Base-by-base conservation (phyloP, 1,139 yeast species). In the Taphrina betulina region DNA sequence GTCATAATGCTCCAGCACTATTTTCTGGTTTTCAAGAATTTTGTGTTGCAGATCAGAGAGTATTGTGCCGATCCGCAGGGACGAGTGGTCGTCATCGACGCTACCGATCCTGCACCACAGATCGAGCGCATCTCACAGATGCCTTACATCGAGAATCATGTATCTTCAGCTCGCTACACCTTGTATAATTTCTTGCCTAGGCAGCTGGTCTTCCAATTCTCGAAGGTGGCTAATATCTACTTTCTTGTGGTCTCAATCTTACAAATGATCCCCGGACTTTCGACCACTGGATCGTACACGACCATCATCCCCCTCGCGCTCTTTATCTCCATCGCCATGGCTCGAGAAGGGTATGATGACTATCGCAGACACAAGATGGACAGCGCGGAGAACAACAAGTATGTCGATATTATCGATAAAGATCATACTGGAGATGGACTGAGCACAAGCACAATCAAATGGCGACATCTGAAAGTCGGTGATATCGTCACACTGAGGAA, bases 211-310 rank as follows among this genome's bases (percentile, higher is more conserved):
- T 95, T 95, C 1, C 98, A 92, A 68, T 90, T 92, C 66, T 87
- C 95, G 17, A 92, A 89, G 68, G 67, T 92, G 45, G 98, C 98
- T 16, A 92, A 92, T 66, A 57, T 35, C 40, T 54, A 53, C 19
- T 52, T 54, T n/a, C 33, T 51, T 16, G 23, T 41, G 20, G 94
- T 92, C 22, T 90, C 97, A 2, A 85, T 92, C 60, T 74, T 90
- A 76, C 97, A 92, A 68, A 83, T 90, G 94, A 84, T 92, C 54
- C 98, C 98, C 0, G 81, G 90, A 0, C 92, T 96, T 96, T 88
- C 96, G 2, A 89, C 98, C 2, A 92, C 98, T 0, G 98, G 97
- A 60, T 85, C 88, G n/a, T 88, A 81, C 68, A 92, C 97, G 2
- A 92, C 98, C 1, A 90, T 92, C 63, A 77, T 90, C 36, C 98